These are phyloP conservation scores for Artemisia argyi DNA, from an alignment of 129 eudicot species.

Conservation along the genomic window DNA sequence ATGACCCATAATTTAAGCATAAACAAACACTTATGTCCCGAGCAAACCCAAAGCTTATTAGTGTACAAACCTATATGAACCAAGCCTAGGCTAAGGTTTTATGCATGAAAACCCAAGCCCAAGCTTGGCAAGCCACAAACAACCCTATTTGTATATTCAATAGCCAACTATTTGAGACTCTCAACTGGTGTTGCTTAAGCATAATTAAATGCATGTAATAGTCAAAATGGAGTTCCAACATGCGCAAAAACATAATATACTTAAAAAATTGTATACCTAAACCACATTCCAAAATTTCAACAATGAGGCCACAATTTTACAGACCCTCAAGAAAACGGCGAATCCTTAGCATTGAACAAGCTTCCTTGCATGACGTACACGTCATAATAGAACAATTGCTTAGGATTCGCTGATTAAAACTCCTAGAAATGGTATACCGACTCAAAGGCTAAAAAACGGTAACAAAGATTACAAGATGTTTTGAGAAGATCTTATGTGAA, in stretches of 20 bases:
- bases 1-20: background rate
- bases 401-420: slow-evolving; percentile 8
- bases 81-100: background rate
- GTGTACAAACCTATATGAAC: background rate
- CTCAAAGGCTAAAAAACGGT: background rate
- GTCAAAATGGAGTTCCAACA: background rate
- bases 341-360: slow-evolving; percentile 14
- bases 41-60: background rate
- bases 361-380: no score
- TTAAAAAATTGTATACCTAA: slow-evolving; percentile 10
- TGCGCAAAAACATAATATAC: slow-evolving; percentile 13
- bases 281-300: slow-evolving; percentile 21
- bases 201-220: background rate
- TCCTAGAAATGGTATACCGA: background rate
- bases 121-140: background rate
- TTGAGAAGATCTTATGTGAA: slow-evolving; percentile 5
- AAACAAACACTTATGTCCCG: background rate
- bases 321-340: slow-evolving; percentile 21
- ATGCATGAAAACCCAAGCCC: background rate
- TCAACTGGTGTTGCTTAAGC: background rate
- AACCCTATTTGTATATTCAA: background rate
- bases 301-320: slow-evolving; percentile 2
- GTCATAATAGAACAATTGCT: background rate
- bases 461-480: background rate
- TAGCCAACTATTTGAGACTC: background rate